phyloP scores from a whole-genome alignment of 2,329 filamentous ascomycete species.

The Talaromyces marneffei region DNA sequence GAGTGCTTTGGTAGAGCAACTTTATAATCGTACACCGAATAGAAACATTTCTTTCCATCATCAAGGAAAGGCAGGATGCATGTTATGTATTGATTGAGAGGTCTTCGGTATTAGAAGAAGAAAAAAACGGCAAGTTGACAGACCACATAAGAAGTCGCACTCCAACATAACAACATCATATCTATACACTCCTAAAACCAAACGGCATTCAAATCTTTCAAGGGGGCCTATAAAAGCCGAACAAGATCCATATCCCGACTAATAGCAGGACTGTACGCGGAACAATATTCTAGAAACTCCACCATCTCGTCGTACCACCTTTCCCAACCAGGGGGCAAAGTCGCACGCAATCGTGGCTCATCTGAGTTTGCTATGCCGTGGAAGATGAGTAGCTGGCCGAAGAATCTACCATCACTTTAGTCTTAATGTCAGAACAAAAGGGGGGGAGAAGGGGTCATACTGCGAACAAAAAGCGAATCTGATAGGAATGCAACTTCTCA shows the following conservation, averaged over 20 bases:
- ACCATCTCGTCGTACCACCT: slow-evolving; percentile 39
- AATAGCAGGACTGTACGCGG: slow-evolving; percentile 34
- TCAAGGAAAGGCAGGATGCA: too few species aligned
- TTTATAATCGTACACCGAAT: too few species aligned
- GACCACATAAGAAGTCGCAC: not conserved
- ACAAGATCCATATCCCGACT: slow-evolving; percentile 37
- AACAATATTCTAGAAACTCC: slow-evolving; percentile 35
- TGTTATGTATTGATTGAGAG: too few species aligned
- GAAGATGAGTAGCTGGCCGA: slow-evolving; percentile 39
- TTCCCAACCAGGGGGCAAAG: slow-evolving; percentile 36
- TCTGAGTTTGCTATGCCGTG: slow-evolving; percentile 38
- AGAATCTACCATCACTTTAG: slow-evolving; percentile 26
- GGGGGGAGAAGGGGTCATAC: slow-evolving; percentile 18
- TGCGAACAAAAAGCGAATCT: slow-evolving; percentile 39
- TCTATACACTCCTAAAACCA: not conserved
- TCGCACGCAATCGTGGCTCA: slow-evolving; percentile 29
- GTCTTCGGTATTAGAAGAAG: too few species aligned
- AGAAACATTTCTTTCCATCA: too few species aligned
- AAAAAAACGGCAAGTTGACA: too few species aligned
- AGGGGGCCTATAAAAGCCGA: slow-evolving; percentile 18
- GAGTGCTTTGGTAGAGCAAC: too few species aligned
- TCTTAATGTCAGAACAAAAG: not conserved
- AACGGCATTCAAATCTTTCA: not conserved
- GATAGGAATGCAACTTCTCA: slow-evolving; percentile 40
- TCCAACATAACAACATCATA: not conserved